Evolutionary conservation across 139 green algal genomes (phyloP).

Genomic region (Limnomonas spitsbergensis): DNA sequence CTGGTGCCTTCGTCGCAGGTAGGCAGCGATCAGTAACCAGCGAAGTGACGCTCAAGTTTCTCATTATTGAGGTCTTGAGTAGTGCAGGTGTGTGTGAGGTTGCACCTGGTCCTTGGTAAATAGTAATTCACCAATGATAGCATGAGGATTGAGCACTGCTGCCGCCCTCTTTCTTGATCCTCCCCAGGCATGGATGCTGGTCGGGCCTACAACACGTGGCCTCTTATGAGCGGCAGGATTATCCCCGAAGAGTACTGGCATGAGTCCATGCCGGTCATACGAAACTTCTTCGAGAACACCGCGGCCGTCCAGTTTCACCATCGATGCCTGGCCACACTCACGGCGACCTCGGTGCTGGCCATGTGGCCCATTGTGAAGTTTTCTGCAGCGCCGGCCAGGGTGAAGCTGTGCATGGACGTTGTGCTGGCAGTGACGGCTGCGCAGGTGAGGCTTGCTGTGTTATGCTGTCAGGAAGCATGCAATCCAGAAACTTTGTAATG

Average conservation of each 20-base stretch:
- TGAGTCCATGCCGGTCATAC: slow-evolving; percentile 27
- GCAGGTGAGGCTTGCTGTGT: too few relatives aligned
- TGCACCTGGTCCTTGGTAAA: too few relatives aligned
- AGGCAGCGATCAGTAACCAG: too few relatives aligned
- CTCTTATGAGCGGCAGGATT: slow-evolving; percentile 83
- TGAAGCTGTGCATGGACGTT: slow-evolving; percentile 48
- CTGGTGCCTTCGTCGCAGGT: slow-evolving; percentile 80
- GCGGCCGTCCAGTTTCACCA: slow-evolving; percentile 76
- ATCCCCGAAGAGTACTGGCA: slow-evolving; percentile 87
- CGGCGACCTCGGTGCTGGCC: slow-evolving; percentile 49
- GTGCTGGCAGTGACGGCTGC: slow-evolving; percentile 51
- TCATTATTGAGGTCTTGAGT: too few relatives aligned
- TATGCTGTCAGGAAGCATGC: slow-evolving; percentile 14
- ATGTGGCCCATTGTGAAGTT: slow-evolving; percentile 46
- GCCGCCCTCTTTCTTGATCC: not conserved
- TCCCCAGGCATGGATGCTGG: slow-evolving; percentile 86
- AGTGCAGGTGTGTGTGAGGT: too few relatives aligned
- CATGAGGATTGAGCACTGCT: not conserved
- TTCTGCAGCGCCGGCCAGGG: slow-evolving; percentile 8
- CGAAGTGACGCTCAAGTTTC: too few relatives aligned
- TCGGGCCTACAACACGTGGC: slow-evolving; percentile 96
- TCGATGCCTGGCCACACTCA: slow-evolving; percentile 71
- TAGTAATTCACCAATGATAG: not conserved
- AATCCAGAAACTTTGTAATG: too few relatives aligned
- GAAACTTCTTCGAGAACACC: slow-evolving; percentile 96